These are phyloP conservation scores for Gaertneriomyces sp. DNA, from an alignment of 192 early-diverging fungal genomes.

Conservation along the genomic window DNA sequence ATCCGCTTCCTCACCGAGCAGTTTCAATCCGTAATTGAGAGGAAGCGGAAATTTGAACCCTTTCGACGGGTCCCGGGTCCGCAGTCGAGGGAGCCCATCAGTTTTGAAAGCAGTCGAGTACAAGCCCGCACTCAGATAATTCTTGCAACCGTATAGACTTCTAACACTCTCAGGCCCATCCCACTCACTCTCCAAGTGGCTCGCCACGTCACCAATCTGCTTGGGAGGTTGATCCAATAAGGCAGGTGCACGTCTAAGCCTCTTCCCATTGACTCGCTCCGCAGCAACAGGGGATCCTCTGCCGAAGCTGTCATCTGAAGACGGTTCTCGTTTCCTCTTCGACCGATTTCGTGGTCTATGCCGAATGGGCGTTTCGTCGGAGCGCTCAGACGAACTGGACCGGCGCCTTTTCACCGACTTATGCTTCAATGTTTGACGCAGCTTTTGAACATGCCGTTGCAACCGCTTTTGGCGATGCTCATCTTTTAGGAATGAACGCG, in stretches of 20 bases:
- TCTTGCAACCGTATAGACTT: conserved; percentile 45
- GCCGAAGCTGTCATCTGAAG: no score
- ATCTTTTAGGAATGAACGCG: background rate
- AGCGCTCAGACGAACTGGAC: background rate
- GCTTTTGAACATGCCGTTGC: background rate
- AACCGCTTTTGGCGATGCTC: background rate
- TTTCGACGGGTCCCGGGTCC: background rate
- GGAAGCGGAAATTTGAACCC: conserved; percentile 51
- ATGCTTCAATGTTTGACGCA: background rate
- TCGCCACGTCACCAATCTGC: conserved; percentile 17
- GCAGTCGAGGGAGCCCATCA: background rate
- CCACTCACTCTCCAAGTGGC: conserved; percentile 33
- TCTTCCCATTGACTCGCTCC: no score
- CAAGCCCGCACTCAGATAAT: conserved; percentile 49
- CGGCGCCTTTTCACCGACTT: background rate
- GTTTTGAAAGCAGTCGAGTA: conserved; percentile 43
- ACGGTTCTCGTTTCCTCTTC: background rate
- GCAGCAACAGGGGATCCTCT: no score
- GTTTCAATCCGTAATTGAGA: conserved; percentile 53
- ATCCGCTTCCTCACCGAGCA: conserved; percentile 54
- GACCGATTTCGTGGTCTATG: background rate
- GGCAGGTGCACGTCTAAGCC: no score
- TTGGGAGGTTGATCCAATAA: background rate
- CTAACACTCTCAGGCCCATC: conserved; percentile 18
- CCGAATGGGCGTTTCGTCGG: background rate